Conservation (phyloP, 495 filamentous ascomycete genomes). For the Trichoderma erinaceum region DNA sequence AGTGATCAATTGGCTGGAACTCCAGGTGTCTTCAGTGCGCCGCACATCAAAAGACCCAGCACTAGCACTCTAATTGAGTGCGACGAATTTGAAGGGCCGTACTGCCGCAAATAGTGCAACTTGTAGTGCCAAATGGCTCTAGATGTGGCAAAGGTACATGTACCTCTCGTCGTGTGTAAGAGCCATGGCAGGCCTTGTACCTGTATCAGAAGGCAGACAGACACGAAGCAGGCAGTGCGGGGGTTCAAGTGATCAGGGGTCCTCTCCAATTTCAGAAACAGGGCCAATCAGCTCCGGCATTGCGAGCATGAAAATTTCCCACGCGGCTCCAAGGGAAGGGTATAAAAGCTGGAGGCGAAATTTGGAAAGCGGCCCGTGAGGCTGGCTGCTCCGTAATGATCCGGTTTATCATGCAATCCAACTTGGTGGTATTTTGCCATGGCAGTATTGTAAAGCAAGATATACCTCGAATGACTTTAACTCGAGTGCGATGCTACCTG, state of each 20-base stretch:
- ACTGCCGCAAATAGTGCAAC: no score
- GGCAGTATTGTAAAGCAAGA: not conserved
- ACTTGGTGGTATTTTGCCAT: not conserved
- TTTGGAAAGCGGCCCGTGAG: not conserved
- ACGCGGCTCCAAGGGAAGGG: not conserved
- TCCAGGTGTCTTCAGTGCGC: no score
- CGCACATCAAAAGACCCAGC: no score
- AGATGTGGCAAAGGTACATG: no score
- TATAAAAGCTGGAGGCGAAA: conserved; percentile 12
- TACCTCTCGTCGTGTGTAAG: no score
- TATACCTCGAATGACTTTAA: no score
- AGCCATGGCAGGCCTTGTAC: not conserved
- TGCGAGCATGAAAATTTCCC: not conserved
- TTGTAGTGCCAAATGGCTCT: no score
- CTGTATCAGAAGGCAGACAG: not conserved
- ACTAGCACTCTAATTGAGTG: no score
- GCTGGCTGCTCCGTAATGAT: not conserved
- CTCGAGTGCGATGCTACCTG: no score
- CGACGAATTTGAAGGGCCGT: no score
- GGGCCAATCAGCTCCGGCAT: not conserved
- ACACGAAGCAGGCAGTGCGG: conserved; percentile 6
- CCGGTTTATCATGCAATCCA: not conserved
- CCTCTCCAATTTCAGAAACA: not conserved
- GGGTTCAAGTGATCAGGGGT: not conserved
- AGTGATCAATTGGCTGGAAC: no score